Base-by-base conservation (phyloP, 1,284 basidiomycete genomes). In the Chalciporus piperatoides region DNA sequence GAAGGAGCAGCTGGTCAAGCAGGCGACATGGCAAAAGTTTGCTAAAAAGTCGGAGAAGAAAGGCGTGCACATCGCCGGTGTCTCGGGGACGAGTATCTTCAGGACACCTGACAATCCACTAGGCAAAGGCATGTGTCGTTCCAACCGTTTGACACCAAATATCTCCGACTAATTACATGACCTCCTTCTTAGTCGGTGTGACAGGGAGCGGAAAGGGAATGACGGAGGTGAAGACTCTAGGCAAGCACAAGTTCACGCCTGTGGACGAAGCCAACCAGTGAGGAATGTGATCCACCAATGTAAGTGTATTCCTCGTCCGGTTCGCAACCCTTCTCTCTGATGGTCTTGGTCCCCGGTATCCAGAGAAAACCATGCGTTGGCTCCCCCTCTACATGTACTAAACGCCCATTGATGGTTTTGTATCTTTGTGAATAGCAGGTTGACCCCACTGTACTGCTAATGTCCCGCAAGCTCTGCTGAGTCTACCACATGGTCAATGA, bases 31-130 rank as follows among this genome's bases (percentile, higher is more conserved):
- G 96, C 92, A 97, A 72, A 94, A 92, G 73, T 99, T 99, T 76
- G 90, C 95, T 10, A 96, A 95, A 74, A 97, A 97, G 74, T 86
- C 89, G 28, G 86, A 91, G 66, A 95, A 92, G 80, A 98, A 98
- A 74, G 94, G 94, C 7, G 86, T 94, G 32, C 87, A 86, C 71
- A 90, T 90, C 59, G 90, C 83, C 52, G 92, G 91, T 53, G 79
- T 92, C 23, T 75, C 90, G 47, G 93, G 93, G 36, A 92, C 87
- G 62, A 93, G 90, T 60, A 96, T 97, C 59, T 98, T 98, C 79
- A 90, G 92, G 71, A 98, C 94, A 4, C 92, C 94, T 11, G 94
- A 97, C 60, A 95, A 95, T 65, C 92, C 93, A 1, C 71, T 91
- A 33, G 94, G 94, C 43, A 82, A 81, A 80, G 89, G 89, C 86